Percentiles rank a stretch among this genome's conserved stretches.
Conservation (phyloP, 2,329 filamentous ascomycete genomes). For the Aspergillus cejpii region DNA sequence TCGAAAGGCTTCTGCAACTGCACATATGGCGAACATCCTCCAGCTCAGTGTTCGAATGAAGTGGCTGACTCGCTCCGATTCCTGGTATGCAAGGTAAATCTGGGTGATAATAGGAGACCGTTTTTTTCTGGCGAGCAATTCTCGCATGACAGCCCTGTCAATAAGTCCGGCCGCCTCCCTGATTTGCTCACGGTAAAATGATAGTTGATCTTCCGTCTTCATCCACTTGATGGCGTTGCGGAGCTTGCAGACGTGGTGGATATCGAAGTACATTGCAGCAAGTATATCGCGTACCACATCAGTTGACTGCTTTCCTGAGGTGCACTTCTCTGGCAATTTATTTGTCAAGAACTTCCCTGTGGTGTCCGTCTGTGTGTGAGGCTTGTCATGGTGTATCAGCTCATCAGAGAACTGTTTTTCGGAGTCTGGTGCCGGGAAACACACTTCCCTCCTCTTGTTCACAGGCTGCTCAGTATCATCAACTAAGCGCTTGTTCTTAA, state of each 20-base stretch:
- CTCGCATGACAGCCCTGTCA: neutral
- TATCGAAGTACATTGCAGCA: constrained; percentile 8
- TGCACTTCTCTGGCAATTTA: neutral
- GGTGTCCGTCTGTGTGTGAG: neutral
- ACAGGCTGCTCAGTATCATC: neutral
- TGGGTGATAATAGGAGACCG: neutral
- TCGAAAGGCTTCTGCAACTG: constrained; percentile 19
- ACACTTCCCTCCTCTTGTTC: neutral
- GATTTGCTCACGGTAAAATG: neutral
- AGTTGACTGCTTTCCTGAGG: neutral
- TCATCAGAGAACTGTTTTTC: neutral
- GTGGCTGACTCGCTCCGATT: neutral
- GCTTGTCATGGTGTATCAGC: neutral
- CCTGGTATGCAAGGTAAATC: neutral
- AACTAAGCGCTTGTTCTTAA: neutral
- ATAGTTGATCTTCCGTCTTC: neutral
- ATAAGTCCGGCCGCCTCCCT: constrained; percentile 1
- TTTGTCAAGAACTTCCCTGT: too few species aligned
- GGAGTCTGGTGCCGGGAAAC: neutral
- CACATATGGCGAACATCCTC: constrained; percentile 20
- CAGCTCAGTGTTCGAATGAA: constrained; percentile 12
- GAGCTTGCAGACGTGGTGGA: constrained; percentile 1
- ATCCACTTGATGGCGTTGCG: neutral
- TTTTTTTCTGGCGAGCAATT: neutral
- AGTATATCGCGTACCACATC: constrained; percentile 1